A percentile compares a stretch with the other conserved stretches of the same genome.
phyloP scores from a whole-genome alignment of 495 filamentous ascomycete genomes.

The Amorphotheca resinae region DNA sequence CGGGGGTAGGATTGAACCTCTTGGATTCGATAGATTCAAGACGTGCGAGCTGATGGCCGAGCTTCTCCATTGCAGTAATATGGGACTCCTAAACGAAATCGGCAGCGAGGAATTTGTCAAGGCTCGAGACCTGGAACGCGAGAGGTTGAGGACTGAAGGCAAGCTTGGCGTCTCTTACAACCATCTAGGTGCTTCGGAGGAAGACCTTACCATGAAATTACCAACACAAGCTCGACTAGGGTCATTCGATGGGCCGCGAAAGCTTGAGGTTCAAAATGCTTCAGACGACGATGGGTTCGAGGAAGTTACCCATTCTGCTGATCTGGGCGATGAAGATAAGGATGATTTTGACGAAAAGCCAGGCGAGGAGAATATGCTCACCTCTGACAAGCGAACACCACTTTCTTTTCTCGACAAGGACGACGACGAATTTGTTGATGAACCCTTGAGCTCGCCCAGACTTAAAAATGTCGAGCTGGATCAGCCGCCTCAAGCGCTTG shows the following conservation, averaged over 20 bases:
- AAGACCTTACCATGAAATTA: conserved; percentile 27
- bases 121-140: conserved; percentile 69
- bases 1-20: conserved; percentile 79
- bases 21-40: conserved; percentile 98
- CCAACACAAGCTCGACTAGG: conserved; percentile 28
- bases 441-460: conserved; percentile 49
- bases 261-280: conserved; percentile 59
- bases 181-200: conserved; percentile 24
- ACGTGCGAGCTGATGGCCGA: conserved; percentile 99
- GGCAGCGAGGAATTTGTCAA: conserved; percentile 82
- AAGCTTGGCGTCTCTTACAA: conserved; percentile 29
- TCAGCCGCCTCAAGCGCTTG: conserved; percentile 26
- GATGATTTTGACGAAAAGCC: conserved; percentile 35
- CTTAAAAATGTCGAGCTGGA: conserved; percentile 31
- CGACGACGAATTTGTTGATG: conserved; percentile 60
- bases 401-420: conserved; percentile 39
- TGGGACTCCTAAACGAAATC: conserved; percentile 87
- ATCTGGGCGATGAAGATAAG: conserved; percentile 50
- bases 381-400: conserved; percentile 1
- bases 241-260: conserved; percentile 33
- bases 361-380: conserved; percentile 14
- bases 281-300: conserved; percentile 93
- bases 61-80: conserved; percentile 95
- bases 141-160: conserved; percentile 61
- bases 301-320: conserved; percentile 63